Conservation (phyloP, 208 protist species). For the Acanthamoeba sp. region DNA sequence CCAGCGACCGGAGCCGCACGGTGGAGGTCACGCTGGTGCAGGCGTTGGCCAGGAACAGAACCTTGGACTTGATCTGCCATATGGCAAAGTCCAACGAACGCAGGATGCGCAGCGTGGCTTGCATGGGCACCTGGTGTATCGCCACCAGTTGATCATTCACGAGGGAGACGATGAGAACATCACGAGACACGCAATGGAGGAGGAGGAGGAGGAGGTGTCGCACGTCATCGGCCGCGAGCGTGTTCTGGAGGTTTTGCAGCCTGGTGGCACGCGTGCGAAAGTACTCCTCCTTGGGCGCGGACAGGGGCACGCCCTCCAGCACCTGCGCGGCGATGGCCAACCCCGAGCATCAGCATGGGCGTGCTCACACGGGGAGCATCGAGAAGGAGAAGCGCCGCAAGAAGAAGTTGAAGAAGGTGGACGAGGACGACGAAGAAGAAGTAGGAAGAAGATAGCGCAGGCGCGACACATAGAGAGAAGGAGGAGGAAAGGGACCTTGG, state of each 20-base stretch:
- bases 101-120: slow-evolving; percentile 51
- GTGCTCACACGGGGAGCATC: too few species aligned
- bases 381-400: too few species aligned
- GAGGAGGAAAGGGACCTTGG: neutral
- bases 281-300: slow-evolving; percentile 22
- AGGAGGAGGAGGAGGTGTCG: neutral
- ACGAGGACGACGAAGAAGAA: too few species aligned
- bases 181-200: neutral
- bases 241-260: slow-evolving; percentile 9
- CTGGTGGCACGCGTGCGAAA: neutral
- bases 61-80: slow-evolving; percentile 46
- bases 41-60: slow-evolving; percentile 28
- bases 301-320: slow-evolving; percentile 1
- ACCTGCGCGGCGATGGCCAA: neutral
- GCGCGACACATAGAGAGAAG: too few species aligned
- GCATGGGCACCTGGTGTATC: slow-evolving; percentile 25
- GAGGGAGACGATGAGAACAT: too few species aligned
- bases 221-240: neutral
- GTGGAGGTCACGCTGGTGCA: slow-evolving; percentile 38
- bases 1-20: neutral
- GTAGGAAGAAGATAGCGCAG: too few species aligned
- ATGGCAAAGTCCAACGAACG: slow-evolving; percentile 57
- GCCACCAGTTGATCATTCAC: too few species aligned
- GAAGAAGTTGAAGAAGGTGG: too few species aligned
- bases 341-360: too few species aligned